Base-by-base conservation (phyloP, 2,329 filamentous ascomycete species). In the Westerdykella aurantiaca region DNA sequence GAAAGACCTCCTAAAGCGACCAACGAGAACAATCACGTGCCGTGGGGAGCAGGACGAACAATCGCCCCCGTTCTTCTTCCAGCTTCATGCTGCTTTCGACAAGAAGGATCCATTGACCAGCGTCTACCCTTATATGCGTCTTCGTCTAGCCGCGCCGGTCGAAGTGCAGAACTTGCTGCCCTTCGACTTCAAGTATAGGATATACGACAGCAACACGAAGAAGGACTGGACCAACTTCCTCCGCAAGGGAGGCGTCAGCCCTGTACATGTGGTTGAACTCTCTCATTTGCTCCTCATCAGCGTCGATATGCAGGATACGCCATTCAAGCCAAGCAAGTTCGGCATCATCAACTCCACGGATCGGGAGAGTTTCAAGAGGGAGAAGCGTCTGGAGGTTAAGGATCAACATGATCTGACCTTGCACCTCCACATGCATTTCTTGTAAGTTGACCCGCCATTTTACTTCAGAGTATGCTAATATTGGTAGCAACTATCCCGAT, bases 141-240 rank as follows among this genome's bases (percentile, higher is more conserved):
- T 98, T 52, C 87, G 90, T 53, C 78, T 98, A 2, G 95, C 88
- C 18, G 91, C 93, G 0, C 93, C 94, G 0, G 81, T 98, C 12
- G 91, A 95, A 39, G 78, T 98, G 4, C 91, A 98, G 66, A 98
- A 98, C 53, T 72, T 98, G 35, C 72, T 98, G 31, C 93, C 93
- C 0, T 97, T 93, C 62, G 93, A 98, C 68, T 98, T 98, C 80
- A 97, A 98, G 69, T 98, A 98, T 67, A 83, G 91, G 43, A 97
- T 98, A 43, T 98, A 97, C 61, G 93, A 98, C 72, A 96, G 94
- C 72, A 94, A 95, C 66, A 96, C 90, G 0, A 94, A 91, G 74
- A 95, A 94, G 64, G 93, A 98, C 64, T 98, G 93, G 93, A 94
- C 88, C 4, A 98, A 98, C 66, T 98, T 98, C 71, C 72, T 98